phyloP scores from a whole-genome alignment of 495 filamentous ascomycete species.

The Glonium stellatum region DNA sequence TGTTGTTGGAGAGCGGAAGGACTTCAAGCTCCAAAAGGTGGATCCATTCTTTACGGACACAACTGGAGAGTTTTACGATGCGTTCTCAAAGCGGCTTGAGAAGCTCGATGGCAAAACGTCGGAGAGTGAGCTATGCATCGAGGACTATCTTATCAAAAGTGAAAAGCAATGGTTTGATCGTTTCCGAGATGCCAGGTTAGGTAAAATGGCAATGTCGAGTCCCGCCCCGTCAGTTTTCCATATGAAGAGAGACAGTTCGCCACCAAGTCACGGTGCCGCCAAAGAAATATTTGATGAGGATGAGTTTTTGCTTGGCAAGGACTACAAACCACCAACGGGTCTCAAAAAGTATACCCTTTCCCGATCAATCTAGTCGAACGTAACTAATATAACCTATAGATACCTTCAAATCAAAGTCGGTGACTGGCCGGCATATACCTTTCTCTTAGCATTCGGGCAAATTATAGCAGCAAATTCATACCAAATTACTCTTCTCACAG shows the following conservation, averaged over 20 bases:
- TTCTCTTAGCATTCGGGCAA: conserved; percentile 61
- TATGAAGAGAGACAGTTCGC: neutral
- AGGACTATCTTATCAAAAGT: conserved; percentile 53
- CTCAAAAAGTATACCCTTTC: conserved; percentile 26
- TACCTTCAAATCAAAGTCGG: conserved; percentile 32
- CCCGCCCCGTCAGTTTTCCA: neutral
- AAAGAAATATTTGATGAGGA: neutral
- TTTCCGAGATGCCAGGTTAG: conserved; percentile 48
- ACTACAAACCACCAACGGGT: conserved; percentile 61
- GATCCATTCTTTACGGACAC: conserved; percentile 64
- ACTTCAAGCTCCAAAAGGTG: conserved; percentile 57
- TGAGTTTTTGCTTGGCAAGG: conserved; percentile 55
- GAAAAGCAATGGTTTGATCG: conserved; percentile 60
- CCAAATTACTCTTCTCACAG: conserved; percentile 60
- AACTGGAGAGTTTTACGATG: conserved; percentile 49
- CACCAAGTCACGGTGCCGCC: neutral
- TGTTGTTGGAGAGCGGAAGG: conserved; percentile 54
- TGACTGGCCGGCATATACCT: conserved; percentile 68
- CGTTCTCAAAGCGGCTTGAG: conserved; percentile 51
- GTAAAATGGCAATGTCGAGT: conserved; percentile 3
- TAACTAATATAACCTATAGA: neutral
- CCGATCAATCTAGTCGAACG: neutral
- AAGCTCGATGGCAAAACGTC: conserved; percentile 49
- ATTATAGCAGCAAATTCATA: conserved; percentile 62
- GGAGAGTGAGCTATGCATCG: conserved; percentile 52